Evolutionary conservation across 768 basidiomycete species (phyloP).

Genomic region (Lactifluus subvellereus): DNA sequence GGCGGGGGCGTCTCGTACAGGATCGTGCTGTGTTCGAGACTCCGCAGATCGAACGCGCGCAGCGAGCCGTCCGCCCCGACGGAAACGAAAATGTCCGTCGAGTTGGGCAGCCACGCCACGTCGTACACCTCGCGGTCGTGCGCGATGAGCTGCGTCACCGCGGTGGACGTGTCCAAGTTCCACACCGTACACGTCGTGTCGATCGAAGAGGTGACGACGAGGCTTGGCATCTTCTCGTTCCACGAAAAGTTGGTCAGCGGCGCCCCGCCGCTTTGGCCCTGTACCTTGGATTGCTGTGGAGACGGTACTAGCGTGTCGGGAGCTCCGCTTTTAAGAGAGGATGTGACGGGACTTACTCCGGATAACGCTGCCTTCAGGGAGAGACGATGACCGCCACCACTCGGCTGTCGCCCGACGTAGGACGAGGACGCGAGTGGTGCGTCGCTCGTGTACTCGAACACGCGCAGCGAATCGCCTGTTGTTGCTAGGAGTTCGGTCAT

Average conservation of each 20-base stretch:
- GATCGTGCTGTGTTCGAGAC: slow-evolving; percentile 96
- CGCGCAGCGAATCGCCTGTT: slow-evolving; percentile 85
- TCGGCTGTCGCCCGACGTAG: slow-evolving; percentile 66
- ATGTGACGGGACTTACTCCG: slow-evolving; percentile 51
- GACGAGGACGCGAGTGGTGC: slow-evolving; percentile 48
- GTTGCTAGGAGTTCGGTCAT: slow-evolving; percentile 84
- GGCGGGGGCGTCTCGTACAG: slow-evolving; percentile 90
- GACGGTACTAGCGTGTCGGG: neutral
- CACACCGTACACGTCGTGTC: slow-evolving; percentile 99
- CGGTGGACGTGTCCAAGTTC: slow-evolving; percentile 92
- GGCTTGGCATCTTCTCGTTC: slow-evolving; percentile 87
- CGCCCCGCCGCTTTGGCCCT: slow-evolving; percentile 74
- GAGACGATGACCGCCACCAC: slow-evolving; percentile 54
- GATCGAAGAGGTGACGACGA: slow-evolving; percentile 95
- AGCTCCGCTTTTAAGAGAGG: slow-evolving; percentile 11
- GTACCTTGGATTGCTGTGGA: slow-evolving; percentile 80
- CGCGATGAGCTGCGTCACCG: slow-evolving; percentile 95
- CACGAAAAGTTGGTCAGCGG: slow-evolving; percentile 97
- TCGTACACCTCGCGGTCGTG: slow-evolving; percentile 97
- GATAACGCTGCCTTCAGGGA: slow-evolving; percentile 72
- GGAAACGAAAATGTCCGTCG: slow-evolving; percentile 95
- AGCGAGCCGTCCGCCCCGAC: slow-evolving; percentile 96
- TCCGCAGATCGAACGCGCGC: slow-evolving; percentile 93
- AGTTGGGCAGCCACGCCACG: slow-evolving; percentile 96
- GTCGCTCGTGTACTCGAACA: slow-evolving; percentile 85